Conservation (phyloP, 371 early-diverging fungal genomes). For the Actinomortierella wolfii region DNA sequence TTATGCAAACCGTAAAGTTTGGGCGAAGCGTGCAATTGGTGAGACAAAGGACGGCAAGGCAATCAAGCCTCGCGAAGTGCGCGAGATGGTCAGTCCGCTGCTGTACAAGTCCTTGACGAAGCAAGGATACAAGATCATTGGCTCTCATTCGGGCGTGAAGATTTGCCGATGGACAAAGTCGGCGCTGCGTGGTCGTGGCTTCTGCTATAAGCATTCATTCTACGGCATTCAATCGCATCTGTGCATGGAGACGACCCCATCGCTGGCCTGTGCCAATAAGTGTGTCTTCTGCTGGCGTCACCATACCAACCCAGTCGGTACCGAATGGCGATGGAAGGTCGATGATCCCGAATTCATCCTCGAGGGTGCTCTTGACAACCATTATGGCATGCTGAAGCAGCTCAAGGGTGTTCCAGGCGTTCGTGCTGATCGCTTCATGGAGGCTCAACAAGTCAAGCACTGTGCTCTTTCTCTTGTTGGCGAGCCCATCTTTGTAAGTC, state of each 20-base stretch:
- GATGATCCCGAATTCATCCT: constrained; percentile 76
- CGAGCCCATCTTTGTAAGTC: constrained; percentile 76
- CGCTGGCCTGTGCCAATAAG: constrained; percentile 83
- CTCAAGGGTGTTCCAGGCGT: constrained; percentile 83
- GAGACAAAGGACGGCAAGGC: constrained; percentile 46
- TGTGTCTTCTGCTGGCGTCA: constrained; percentile 87
- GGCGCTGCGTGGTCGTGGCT: constrained; percentile 78
- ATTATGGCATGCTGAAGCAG: constrained; percentile 81
- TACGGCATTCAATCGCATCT: constrained; percentile 71
- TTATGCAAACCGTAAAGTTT: constrained; percentile 52
- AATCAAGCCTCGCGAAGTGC: constrained; percentile 49
- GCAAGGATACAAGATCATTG: constrained; percentile 83
- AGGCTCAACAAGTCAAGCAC: constrained; percentile 72
- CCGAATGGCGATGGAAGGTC: constrained; percentile 80
- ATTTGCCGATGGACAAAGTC: constrained; percentile 86
- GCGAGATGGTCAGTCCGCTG: constrained; percentile 82
- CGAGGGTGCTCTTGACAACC: constrained; percentile 77
- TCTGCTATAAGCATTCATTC: constrained; percentile 82
- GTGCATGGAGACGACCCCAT: constrained; percentile 76
- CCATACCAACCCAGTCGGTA: constrained; percentile 83
- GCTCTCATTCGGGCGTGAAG: constrained; percentile 81
- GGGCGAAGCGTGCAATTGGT: constrained; percentile 54
- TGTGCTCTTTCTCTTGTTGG: constrained; percentile 78
- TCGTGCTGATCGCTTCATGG: constrained; percentile 74
- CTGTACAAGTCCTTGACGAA: constrained; percentile 75